Percentiles rank a stretch among this genome's conserved stretches.
Evolutionary conservation across 139 green algal genomes (phyloP).

Genomic region (Astrephomene gubernaculifera): DNA sequence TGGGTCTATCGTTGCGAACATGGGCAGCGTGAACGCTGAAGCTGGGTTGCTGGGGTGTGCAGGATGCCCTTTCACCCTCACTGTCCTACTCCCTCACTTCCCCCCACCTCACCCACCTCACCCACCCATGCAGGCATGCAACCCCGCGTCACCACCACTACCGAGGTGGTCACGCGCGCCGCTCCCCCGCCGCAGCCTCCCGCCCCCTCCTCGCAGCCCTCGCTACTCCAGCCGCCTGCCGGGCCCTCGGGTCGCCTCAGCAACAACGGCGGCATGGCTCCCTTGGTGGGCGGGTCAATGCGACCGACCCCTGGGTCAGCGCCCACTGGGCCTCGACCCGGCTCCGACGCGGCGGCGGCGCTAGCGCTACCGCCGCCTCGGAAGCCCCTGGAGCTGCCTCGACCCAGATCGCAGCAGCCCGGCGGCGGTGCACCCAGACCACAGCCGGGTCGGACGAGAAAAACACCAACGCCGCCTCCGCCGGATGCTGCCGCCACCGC

Average conservation of each 20-base stretch:
- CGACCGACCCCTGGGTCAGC: constrained; percentile 13
- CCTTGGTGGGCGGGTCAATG: background rate
- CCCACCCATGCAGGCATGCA: background rate
- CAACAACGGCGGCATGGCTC: background rate
- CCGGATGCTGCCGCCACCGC: background rate
- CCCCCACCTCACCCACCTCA: too few relatives aligned
- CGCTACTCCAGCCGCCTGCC: background rate
- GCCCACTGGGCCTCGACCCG: background rate
- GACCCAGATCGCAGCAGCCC: constrained; percentile 10
- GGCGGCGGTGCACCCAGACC: constrained; percentile 1
- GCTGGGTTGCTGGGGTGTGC: too few relatives aligned
- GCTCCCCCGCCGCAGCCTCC: background rate
- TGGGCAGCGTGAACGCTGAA: too few relatives aligned
- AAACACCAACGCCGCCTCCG: constrained; percentile 15
- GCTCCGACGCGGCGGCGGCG: background rate
- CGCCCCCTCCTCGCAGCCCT: too few relatives aligned
- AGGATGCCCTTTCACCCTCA: too few relatives aligned
- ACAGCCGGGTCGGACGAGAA: background rate
- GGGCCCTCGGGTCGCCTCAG: background rate
- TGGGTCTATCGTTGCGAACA: too few relatives aligned
- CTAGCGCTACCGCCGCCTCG: background rate
- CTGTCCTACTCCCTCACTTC: too few relatives aligned
- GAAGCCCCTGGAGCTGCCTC: constrained; percentile 13
- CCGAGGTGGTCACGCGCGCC: constrained; percentile 5
- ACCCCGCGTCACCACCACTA: constrained; percentile 16